phyloP scores from a whole-genome alignment of 345 rosid genomes.

The Acer yangbiense region DNA sequence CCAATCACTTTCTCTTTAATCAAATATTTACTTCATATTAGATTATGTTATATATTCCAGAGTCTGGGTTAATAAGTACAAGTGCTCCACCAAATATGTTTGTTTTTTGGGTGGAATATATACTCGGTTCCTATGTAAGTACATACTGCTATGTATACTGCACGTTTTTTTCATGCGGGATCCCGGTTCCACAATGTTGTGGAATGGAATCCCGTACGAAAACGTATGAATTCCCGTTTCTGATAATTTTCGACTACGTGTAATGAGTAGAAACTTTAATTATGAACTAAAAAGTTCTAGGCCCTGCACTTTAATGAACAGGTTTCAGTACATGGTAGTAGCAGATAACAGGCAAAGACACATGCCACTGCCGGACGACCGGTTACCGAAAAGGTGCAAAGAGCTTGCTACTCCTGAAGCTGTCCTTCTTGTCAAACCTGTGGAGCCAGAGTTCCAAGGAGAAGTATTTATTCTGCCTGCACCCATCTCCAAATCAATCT shows the following conservation, averaged over 20 bases:
- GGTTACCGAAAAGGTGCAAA: constrained; percentile 49
- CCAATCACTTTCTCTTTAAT: too few species aligned
- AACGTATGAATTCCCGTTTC: too few species aligned
- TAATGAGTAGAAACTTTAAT: not conserved
- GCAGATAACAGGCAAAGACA: constrained; percentile 67
- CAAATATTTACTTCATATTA: too few species aligned
- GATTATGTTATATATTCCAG: too few species aligned
- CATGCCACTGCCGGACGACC: constrained; percentile 88
- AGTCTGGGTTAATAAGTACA: not conserved
- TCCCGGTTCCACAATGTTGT: too few species aligned
- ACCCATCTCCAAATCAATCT: not conserved
- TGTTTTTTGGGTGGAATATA: not conserved
- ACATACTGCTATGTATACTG: not conserved
- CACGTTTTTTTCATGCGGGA: too few species aligned
- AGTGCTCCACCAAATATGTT: not conserved
- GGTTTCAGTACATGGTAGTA: constrained; percentile 77
- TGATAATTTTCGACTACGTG: too few species aligned
- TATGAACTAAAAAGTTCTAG: not conserved
- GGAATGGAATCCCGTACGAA: too few species aligned
- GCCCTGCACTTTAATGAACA: constrained; percentile 15
- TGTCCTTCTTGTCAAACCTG: constrained; percentile 68
- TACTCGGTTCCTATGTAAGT: not conserved
- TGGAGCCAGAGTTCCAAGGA: constrained; percentile 75
- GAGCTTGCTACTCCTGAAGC: constrained; percentile 81
- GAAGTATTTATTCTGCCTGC: constrained; percentile 45